Evolutionary conservation across 2,329 filamentous ascomycete species (phyloP).

Genomic region (Diaporthe aspalathi): DNA sequence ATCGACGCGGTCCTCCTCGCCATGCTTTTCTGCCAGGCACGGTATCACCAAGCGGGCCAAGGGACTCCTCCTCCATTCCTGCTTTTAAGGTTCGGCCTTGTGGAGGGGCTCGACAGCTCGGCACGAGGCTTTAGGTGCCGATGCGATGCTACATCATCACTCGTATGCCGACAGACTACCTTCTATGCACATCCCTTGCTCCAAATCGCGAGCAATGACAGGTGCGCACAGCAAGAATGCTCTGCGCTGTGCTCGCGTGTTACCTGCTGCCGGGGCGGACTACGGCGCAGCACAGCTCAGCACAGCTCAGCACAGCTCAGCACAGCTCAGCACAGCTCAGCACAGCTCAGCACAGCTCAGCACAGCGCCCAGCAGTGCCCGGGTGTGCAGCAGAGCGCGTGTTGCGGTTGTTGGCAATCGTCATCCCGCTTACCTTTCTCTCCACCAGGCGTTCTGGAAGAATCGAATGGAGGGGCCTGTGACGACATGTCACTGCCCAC

Average conservation of each 20-base stretch:
- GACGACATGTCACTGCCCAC: constrained; percentile 36
- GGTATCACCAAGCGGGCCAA: not conserved
- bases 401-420: constrained; percentile 22
- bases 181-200: too few species aligned
- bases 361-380: not conserved
- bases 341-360: constrained; percentile 10
- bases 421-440: constrained; percentile 29
- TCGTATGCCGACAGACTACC: constrained; percentile 10
- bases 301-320: constrained; percentile 12
- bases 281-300: constrained; percentile 17
- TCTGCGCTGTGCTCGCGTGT: constrained; percentile 12
- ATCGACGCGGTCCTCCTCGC: not conserved
- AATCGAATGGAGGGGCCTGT: constrained; percentile 27
- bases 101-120: constrained; percentile 25
- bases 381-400: not conserved
- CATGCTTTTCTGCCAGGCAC: not conserved
- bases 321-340: constrained; percentile 20
- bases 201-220: not conserved
- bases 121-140: constrained; percentile 17
- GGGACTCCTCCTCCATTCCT: not conserved
- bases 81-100: constrained; percentile 13
- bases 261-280: not conserved
- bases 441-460: constrained; percentile 35
- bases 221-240: not conserved
- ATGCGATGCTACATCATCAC: constrained; percentile 21